phyloP scores from a whole-genome alignment of 371 early-diverging fungal species.

The Syncephalastrum monosporum region DNA sequence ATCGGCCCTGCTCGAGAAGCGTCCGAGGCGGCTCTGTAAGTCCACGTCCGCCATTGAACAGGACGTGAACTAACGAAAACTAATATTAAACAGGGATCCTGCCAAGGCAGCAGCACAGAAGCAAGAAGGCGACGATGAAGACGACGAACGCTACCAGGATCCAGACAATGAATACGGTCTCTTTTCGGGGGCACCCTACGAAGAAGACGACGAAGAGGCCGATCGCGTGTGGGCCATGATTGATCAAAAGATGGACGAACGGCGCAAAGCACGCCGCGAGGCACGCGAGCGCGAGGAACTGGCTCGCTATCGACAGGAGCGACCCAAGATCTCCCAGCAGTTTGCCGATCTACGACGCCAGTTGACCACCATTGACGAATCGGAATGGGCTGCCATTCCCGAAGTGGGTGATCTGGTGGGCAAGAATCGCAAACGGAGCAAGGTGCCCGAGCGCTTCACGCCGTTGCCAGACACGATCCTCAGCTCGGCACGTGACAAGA shows the following conservation, averaged over 20 bases:
- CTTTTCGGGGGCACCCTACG: slow-evolving; percentile 86
- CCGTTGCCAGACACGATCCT: slow-evolving; percentile 88
- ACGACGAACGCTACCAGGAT: slow-evolving; percentile 82
- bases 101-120: slow-evolving; percentile 21
- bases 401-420: slow-evolving; percentile 92
- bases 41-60: background rate
- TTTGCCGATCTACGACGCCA: slow-evolving; percentile 91
- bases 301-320: slow-evolving; percentile 54
- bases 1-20: slow-evolving; percentile 94
- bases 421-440: slow-evolving; percentile 71
- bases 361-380: slow-evolving; percentile 69
- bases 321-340: slow-evolving; percentile 82
- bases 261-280: slow-evolving; percentile 75
- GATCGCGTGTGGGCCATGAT: slow-evolving; percentile 91
- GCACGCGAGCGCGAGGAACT: slow-evolving; percentile 61
- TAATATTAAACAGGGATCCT: slow-evolving; percentile 31
- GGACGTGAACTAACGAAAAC: background rate
- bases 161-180: slow-evolving; percentile 94
- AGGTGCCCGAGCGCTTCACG: slow-evolving; percentile 66
- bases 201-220: slow-evolving; percentile 97
- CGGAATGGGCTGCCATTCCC: slow-evolving; percentile 92
- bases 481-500: slow-evolving; percentile 59
- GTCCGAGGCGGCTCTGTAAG: slow-evolving; percentile 49
- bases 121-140: slow-evolving; percentile 58
- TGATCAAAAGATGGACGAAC: slow-evolving; percentile 88